A percentile compares a stretch with the other conserved stretches of the same genome.
phyloP scores from a whole-genome alignment of 2,329 filamentous ascomycete genomes.

The Tolypocladium cylindrosporum region DNA sequence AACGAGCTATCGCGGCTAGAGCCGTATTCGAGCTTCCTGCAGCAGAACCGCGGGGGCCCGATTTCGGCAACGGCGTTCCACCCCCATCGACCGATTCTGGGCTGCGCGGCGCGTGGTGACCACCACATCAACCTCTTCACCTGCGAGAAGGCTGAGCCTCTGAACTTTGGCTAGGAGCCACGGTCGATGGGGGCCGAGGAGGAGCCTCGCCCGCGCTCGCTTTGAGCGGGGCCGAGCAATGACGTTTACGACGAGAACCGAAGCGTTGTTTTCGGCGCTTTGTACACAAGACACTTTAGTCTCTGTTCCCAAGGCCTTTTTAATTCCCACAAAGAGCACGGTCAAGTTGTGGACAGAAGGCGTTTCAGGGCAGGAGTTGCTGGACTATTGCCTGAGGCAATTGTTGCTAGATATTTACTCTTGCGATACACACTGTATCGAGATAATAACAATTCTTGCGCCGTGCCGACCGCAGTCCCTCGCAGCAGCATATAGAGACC shows the following conservation, averaged over 20 bases:
- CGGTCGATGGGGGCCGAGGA: neutral
- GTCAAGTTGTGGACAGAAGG: neutral
- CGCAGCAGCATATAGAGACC: neutral
- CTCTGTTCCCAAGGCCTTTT: neutral
- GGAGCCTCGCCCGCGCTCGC: neutral
- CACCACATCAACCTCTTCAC: slow-evolving; percentile 84
- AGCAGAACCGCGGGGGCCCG: slow-evolving; percentile 68
- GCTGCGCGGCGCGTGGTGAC: slow-evolving; percentile 77
- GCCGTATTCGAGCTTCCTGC: slow-evolving; percentile 81
- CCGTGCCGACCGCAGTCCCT: neutral
- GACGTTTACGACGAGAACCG: neutral
- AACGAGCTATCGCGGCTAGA: slow-evolving; percentile 72
- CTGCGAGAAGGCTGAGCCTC: slow-evolving; percentile 43
- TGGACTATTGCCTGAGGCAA: neutral
- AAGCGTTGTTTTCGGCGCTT: neutral
- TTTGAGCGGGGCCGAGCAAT: neutral
- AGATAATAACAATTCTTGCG: neutral
- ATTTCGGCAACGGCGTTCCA: slow-evolving; percentile 91
- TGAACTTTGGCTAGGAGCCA: slow-evolving; percentile 17
- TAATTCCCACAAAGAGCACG: neutral
- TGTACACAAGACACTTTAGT: neutral
- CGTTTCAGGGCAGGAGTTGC: neutral
- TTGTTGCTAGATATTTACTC: neutral
- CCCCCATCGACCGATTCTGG: slow-evolving; percentile 85
- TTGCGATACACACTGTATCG: neutral